These are phyloP conservation scores for Lipomyces kockii DNA, from an alignment of 805 yeast genomes.

Conservation along the genomic window DNA sequence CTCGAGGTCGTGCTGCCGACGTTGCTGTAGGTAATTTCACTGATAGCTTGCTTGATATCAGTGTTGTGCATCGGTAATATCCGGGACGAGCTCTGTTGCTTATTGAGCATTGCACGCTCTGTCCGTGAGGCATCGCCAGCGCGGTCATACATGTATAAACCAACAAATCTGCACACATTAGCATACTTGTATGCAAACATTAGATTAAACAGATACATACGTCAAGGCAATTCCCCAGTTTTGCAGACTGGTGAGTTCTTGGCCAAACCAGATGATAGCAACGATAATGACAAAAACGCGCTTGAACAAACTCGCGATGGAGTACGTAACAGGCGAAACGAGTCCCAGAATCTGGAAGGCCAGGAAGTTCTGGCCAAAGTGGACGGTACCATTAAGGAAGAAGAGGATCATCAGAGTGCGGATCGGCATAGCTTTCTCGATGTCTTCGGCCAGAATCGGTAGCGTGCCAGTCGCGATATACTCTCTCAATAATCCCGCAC, in stretches of 20 bases:
- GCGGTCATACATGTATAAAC: constrained; percentile 50
- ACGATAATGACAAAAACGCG: constrained; percentile 82
- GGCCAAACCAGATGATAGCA: constrained; percentile 70
- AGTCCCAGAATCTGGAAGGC: constrained; percentile 82
- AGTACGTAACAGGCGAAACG: constrained; percentile 81
- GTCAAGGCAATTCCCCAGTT: constrained; percentile 51
- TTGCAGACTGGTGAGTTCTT: constrained; percentile 46
- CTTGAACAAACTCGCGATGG: constrained; percentile 85
- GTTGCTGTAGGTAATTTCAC: constrained; percentile 12
- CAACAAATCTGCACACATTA: constrained; percentile 34
- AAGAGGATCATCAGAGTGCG: constrained; percentile 52
- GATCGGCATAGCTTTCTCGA: constrained; percentile 21
- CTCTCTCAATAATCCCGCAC: constrained; percentile 40
- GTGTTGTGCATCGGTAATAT: constrained; percentile 21
- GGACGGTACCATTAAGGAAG: constrained; percentile 71
- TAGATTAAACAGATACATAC: not conserved
- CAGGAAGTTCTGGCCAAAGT: constrained; percentile 76
- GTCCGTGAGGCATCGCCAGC: constrained; percentile 46
- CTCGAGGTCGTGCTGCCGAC: not conserved
- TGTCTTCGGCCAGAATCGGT: constrained; percentile 43
- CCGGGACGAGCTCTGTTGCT: constrained; percentile 10
- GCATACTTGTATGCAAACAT: constrained; percentile 18
- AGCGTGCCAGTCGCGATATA: constrained; percentile 32
- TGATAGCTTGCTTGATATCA: constrained; percentile 22
- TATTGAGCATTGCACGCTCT: constrained; percentile 24